phyloP scores from a whole-genome alignment of 176 grass and related monocot species.

The Paspalum vaginatum region DNA sequence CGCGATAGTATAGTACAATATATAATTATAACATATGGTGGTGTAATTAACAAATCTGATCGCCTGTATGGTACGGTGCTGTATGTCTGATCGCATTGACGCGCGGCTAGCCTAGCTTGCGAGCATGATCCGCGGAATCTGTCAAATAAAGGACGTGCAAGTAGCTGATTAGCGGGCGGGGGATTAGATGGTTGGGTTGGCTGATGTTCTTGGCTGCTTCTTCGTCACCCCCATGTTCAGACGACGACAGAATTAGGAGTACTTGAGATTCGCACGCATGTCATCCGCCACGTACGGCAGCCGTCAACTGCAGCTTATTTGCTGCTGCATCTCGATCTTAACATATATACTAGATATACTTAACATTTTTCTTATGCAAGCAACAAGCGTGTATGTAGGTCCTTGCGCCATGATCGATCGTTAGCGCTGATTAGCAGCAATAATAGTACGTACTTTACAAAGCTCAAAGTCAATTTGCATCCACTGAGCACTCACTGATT shows the following conservation, averaged over 20 bases:
- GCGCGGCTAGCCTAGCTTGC: neutral
- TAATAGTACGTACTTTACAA: neutral
- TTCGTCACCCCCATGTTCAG: conserved; percentile 14
- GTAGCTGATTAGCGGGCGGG: neutral
- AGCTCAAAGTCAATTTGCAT: neutral
- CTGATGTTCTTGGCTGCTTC: neutral
- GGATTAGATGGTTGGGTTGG: neutral
- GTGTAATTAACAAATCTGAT: too few relatives aligned
- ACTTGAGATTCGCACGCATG: neutral
- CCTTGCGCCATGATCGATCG: neutral
- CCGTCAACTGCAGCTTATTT: conserved; percentile 13
- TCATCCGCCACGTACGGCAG: conserved; percentile 24
- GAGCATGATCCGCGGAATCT: conserved; percentile 42
- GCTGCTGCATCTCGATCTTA: neutral
- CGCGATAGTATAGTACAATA: too few relatives aligned
- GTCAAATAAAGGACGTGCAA: conserved; percentile 33
- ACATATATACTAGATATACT: neutral
- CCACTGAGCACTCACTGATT: neutral
- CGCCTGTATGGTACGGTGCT: too few relatives aligned
- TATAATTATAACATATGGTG: too few relatives aligned
- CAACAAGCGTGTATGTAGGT: neutral
- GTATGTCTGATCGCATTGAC: neutral
- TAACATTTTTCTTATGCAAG: neutral
- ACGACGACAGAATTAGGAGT: too few relatives aligned
- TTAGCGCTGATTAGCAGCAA: neutral